Percentiles rank a stretch among this genome's conserved stretches.
These are phyloP conservation scores for Pleurotus pulmonarius DNA, from an alignment of 768 basidiomycete genomes.

Conservation along the genomic window DNA sequence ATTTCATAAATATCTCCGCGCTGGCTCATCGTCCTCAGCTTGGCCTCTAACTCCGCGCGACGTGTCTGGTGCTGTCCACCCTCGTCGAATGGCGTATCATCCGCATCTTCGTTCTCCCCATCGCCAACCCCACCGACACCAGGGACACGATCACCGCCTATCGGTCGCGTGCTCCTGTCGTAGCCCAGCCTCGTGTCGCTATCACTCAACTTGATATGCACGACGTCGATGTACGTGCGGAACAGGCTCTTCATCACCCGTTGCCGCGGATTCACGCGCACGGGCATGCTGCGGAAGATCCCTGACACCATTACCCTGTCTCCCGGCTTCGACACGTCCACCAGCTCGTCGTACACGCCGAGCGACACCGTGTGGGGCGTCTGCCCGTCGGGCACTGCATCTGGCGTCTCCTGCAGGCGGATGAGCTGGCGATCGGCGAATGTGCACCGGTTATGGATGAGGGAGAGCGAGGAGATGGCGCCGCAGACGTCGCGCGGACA, in stretches of 20 bases:
- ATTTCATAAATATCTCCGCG: slow-evolving; percentile 84
- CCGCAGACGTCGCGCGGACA: slow-evolving; percentile 95
- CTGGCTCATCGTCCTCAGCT: slow-evolving; percentile 67
- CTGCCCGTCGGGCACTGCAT: slow-evolving; percentile 96
- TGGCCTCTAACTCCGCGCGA: slow-evolving; percentile 75
- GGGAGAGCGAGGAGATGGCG: slow-evolving; percentile 83
- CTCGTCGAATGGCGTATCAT: slow-evolving; percentile 18
- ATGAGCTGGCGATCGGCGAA: slow-evolving; percentile 96
- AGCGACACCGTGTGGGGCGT: slow-evolving; percentile 97
- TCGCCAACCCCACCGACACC: slow-evolving; percentile 59
- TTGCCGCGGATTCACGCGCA: slow-evolving; percentile 91
- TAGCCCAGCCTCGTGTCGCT: slow-evolving; percentile 62
- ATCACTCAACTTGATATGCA: slow-evolving; percentile 79
- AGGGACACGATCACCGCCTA: slow-evolving; percentile 64
- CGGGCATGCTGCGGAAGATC: slow-evolving; percentile 92
- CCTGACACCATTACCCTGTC: slow-evolving; percentile 89
- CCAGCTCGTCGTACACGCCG: slow-evolving; percentile 97
- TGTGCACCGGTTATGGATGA: slow-evolving; percentile 96
- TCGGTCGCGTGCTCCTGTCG: slow-evolving; percentile 73
- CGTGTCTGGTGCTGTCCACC: slow-evolving; percentile 38
- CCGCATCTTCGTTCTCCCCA: slow-evolving; percentile 49
- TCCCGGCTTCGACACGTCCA: slow-evolving; percentile 94
- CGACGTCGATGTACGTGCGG: slow-evolving; percentile 96
- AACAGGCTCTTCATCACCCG: slow-evolving; percentile 92
- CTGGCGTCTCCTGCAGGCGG: slow-evolving; percentile 94